Evolutionary conservation across 176 grass and related monocot species (phyloP), one percentile per base, ranked within the genome.

Genomic region (Oryza officinalis): DNA sequence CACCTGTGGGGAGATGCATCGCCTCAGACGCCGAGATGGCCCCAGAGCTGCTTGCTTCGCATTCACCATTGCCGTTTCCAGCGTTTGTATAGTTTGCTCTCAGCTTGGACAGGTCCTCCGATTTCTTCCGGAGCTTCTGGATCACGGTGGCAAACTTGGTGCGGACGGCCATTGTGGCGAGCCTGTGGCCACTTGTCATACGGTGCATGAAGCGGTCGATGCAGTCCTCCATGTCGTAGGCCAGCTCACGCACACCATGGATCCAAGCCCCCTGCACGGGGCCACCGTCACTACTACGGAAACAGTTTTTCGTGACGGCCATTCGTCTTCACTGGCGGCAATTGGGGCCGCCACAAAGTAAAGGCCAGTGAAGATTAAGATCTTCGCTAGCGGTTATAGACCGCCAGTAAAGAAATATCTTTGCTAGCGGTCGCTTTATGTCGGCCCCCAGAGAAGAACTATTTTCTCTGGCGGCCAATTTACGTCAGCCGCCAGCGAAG

Each of bases 151-250:
- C 61, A 10, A 79, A 66, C 76, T 79, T 65, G 23, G 26, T 45
- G 15, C 40, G 38, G 40, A 18, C 7, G 5, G 61, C 0, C 8
- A 22, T 65, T 1, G 26, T 49, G 13, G 46, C 0, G 0, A 49
- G 46, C 13, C 46, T 49, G 0, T 49, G 46, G 46, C 46, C 46
- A 1, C 0, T 11, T 11, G 25, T 27, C 26, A 27, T 6, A 0
- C n/a, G 46, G 31, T 57, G 45, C 45, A 38, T 17, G 65, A 57
- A 70, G 79, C 79, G 63, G 10, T 80, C 77, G 41, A 80, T 67
- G 77, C 26, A 32, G 10, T 80, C 77, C 5, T 80, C 77, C 3
- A 70, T 81, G 79, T 10, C 25, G 66, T 40, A 54, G 10, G 65
- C 79, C 30, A 81, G 5, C 30, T 70, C 79, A 3, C 79, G 79